Evolutionary conservation across 768 basidiomycete species (phyloP).

Genomic region (Podaxis rugospora): DNA sequence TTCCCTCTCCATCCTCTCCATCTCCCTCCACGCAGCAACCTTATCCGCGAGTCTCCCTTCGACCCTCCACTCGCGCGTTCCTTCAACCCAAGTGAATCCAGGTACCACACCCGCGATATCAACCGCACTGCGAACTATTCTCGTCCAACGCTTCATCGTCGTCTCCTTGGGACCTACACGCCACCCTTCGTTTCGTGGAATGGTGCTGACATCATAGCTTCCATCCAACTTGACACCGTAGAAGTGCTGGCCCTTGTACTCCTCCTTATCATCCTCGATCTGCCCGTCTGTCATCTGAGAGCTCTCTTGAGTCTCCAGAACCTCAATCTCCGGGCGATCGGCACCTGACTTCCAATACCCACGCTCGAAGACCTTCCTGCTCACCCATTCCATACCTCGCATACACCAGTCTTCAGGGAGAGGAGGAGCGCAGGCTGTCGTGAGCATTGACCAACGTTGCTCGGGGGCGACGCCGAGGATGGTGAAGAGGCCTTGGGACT

Average conservation of each 20-base stretch:
- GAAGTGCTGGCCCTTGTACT: slow-evolving; percentile 22
- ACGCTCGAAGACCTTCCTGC: slow-evolving; percentile 83
- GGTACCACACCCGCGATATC: slow-evolving; percentile 65
- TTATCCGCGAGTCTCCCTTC: slow-evolving; percentile 66
- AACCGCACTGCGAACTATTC: slow-evolving; percentile 67
- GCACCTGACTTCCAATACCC: slow-evolving; percentile 91
- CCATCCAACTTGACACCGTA: slow-evolving; percentile 3
- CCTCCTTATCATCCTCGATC: slow-evolving; percentile 75
- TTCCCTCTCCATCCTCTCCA: slow-evolving; percentile 61
- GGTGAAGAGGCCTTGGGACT: slow-evolving; percentile 35
- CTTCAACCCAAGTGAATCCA: slow-evolving; percentile 68
- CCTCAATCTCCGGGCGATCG: slow-evolving; percentile 73
- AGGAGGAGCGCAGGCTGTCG: slow-evolving; percentile 63
- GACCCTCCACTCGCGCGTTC: slow-evolving; percentile 57
- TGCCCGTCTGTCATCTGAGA: slow-evolving; percentile 66
- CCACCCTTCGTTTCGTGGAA: slow-evolving; percentile 4
- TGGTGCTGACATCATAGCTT: background rate
- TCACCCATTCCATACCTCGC: slow-evolving; percentile 96
- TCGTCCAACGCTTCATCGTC: slow-evolving; percentile 59
- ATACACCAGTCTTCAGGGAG: slow-evolving; percentile 94
- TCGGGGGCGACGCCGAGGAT: slow-evolving; percentile 19
- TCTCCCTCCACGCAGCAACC: slow-evolving; percentile 62
- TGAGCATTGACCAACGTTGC: slow-evolving; percentile 64
- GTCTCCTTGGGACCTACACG: slow-evolving; percentile 8
- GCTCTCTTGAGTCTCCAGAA: slow-evolving; percentile 59